A percentile compares a stretch with the other conserved stretches of the same genome.
Evolutionary conservation across 495 filamentous ascomycete species (phyloP).

Genomic region (Margaritispora aquatica): DNA sequence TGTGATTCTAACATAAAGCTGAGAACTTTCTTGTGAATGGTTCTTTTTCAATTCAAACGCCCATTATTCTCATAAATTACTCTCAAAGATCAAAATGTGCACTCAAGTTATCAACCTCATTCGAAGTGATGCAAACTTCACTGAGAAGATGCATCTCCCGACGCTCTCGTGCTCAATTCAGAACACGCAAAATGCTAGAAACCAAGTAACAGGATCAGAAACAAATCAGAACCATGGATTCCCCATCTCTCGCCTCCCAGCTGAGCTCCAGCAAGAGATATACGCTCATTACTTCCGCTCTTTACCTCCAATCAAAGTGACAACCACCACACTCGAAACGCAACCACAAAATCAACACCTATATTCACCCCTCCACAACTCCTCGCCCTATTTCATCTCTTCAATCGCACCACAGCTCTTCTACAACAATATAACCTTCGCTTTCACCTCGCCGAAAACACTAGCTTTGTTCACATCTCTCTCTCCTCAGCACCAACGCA

Average conservation of each 20-base stretch:
- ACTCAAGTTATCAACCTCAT: no score
- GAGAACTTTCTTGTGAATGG: no score
- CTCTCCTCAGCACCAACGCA: neutral
- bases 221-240: neutral
- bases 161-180: no score
- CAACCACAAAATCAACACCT: neutral
- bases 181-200: no score
- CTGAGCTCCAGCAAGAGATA: slow-evolving; percentile 5
- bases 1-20: no score
- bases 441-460: neutral
- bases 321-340: neutral
- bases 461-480: neutral
- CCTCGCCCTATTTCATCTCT: neutral
- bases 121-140: no score
- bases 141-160: no score
- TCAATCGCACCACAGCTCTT: neutral
- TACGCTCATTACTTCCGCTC: neutral
- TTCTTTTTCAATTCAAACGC: no score
- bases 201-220: no score
- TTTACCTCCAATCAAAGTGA: neutral
- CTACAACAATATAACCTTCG: neutral
- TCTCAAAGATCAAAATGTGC: no score
- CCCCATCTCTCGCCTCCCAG: slow-evolving; percentile 5
- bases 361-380: neutral
- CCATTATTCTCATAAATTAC: no score